phyloP scores from a whole-genome alignment of 805 yeast species.

The Blastobotrys peoriensis region DNA sequence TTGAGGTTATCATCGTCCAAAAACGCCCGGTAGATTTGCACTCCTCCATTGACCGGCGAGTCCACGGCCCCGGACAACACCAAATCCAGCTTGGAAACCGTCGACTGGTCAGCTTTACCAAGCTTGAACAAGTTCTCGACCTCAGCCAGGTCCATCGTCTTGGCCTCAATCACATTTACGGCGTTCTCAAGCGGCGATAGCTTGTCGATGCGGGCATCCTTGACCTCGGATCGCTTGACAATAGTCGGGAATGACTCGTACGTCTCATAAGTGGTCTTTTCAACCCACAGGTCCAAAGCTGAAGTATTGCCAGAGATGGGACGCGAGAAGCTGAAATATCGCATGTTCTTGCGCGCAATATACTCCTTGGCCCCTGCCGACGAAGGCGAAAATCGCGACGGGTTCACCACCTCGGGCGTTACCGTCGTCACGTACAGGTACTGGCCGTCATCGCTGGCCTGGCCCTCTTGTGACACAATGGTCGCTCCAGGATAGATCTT shows the following conservation, averaged over 20 bases:
- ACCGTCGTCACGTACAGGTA: constrained; percentile 67
- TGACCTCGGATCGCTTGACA: constrained; percentile 77
- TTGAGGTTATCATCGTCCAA: constrained; percentile 35
- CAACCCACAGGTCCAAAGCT: constrained; percentile 79
- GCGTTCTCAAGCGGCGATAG: constrained; percentile 87
- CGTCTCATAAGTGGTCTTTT: constrained; percentile 76
- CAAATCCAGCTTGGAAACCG: constrained; percentile 23
- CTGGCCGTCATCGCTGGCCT: constrained; percentile 65
- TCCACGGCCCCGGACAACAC: constrained; percentile 66
- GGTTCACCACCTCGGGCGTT: constrained; percentile 48
- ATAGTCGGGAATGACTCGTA: constrained; percentile 75
- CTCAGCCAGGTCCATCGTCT: constrained; percentile 66
- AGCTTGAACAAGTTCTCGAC: constrained; percentile 42
- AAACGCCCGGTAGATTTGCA: constrained; percentile 72
- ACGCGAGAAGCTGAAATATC: constrained; percentile 61
- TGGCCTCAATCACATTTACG: constrained; percentile 54
- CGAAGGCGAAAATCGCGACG: constrained; percentile 23
- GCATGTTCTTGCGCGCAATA: constrained; percentile 67
- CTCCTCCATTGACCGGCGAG: constrained; percentile 91
- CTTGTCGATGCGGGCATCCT: constrained; percentile 40
- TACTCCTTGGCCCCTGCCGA: constrained; percentile 57
- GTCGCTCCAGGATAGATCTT: constrained; percentile 78
- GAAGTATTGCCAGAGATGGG: constrained; percentile 68
- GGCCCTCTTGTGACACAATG: constrained; percentile 51
- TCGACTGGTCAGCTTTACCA: constrained; percentile 34